Evolutionary conservation across 371 early-diverging fungal genomes (phyloP), one percentile per base, ranked within the genome.

Genomic region (Mortierella sp.): DNA sequence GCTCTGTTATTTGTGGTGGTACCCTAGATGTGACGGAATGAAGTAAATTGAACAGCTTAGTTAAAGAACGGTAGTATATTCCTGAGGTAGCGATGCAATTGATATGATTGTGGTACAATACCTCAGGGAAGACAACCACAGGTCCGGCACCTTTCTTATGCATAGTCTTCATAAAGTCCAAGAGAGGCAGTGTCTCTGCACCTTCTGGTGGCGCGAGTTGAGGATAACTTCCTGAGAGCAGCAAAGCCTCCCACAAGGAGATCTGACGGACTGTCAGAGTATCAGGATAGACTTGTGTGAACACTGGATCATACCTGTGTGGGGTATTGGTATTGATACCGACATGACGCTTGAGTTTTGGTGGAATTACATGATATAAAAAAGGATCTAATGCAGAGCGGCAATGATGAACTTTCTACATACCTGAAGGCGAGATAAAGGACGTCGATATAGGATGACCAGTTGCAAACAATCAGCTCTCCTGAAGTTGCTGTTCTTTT

Each of bases 1-100:
- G 94, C 96, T 8, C 93, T 85, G 34, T 94, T 93, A 80, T 96
- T 96, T 41, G 93, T 89, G 2, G 97, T 95, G 0, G 97, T 94
- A 23, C 90, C 94, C 87, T 89, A 53, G 27, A 7, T 49, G 4
- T 7, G 27, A 4, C 49, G 1, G n/a, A n/a, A n/a, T n/a, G n/a
- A n/a, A n/a, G n/a, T n/a, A n/a, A n/a, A n/a, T n/a, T n/a, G n/a
- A n/a, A n/a, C n/a, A n/a, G n/a, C n/a, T n/a, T n/a, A n/a, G n/a
- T n/a, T n/a, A n/a, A n/a, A n/a, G n/a, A n/a, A n/a, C n/a, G n/a
- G n/a, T n/a, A n/a, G n/a, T n/a, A n/a, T n/a, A n/a, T n/a, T n/a
- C n/a, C n/a, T n/a, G n/a, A n/a, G n/a, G n/a, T n/a, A n/a, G n/a
- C n/a, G n/a, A n/a, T n/a, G n/a, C n/a, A n/a, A n/a, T n/a, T n/a